These are phyloP conservation scores for Guyanaporus albipodus DNA, from an alignment of 768 basidiomycete genomes.

Conservation along the genomic window DNA sequence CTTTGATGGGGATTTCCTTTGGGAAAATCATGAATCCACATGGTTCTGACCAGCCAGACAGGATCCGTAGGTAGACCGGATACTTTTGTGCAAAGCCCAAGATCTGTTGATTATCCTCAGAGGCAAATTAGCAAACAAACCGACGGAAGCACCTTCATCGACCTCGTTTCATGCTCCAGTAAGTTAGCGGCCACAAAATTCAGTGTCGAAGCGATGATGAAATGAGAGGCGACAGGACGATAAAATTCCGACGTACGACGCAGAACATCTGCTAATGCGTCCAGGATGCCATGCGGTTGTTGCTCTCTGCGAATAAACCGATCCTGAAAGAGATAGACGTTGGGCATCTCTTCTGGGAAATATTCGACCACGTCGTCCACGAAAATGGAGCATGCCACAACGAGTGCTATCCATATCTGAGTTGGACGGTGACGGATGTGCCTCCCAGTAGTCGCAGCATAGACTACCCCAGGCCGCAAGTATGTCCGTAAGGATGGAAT, in stretches of 20 bases:
- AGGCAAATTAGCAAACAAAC: neutral
- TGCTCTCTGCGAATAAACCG: slow-evolving; percentile 26
- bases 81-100: slow-evolving; percentile 25
- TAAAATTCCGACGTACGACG: slow-evolving; percentile 28
- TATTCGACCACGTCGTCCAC: slow-evolving; percentile 34
- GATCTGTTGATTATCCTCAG: slow-evolving; percentile 6
- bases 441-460: slow-evolving; percentile 22
- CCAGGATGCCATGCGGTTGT: slow-evolving; percentile 32
- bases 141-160: slow-evolving; percentile 21
- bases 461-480: slow-evolving; percentile 31
- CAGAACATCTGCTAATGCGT: slow-evolving; percentile 33
- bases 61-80: slow-evolving; percentile 22
- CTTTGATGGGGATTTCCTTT: slow-evolving; percentile 25
- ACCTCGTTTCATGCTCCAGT: slow-evolving; percentile 31
- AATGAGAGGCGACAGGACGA: slow-evolving; percentile 28
- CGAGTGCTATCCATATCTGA: slow-evolving; percentile 35
- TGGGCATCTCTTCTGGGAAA: slow-evolving; percentile 18
- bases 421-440: slow-evolving; percentile 25
- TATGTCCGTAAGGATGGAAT: slow-evolving; percentile 24
- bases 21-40: slow-evolving; percentile 38
- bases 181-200: slow-evolving; percentile 34
- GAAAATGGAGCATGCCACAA: slow-evolving; percentile 36
- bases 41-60: slow-evolving; percentile 35
- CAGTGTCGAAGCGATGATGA: slow-evolving; percentile 35
- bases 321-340: slow-evolving; percentile 33